Evolutionary conservation across 176 grass and related monocot species (phyloP).

Genomic region (Coix lacrymajobi): DNA sequence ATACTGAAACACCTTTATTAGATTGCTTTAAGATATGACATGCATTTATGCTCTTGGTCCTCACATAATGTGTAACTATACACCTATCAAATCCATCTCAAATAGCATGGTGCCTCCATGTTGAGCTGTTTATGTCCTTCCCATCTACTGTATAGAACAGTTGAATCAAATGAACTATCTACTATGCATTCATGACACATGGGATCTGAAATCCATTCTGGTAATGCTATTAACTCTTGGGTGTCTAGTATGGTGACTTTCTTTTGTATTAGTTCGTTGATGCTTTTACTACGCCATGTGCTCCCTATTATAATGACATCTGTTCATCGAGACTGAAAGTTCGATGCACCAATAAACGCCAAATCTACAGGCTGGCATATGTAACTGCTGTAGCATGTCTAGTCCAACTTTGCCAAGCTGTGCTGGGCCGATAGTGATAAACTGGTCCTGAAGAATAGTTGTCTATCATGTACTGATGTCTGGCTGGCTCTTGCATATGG

Average conservation of each 20-base stretch:
- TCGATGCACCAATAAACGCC: not conserved
- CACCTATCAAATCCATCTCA: not conserved
- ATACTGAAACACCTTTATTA: constrained; percentile 4
- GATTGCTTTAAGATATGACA: constrained; percentile 1
- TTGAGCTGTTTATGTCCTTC: constrained; percentile 1
- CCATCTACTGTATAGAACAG: not conserved
- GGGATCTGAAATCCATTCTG: not conserved
- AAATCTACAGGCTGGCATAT: constrained; percentile 16
- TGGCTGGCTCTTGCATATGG: constrained; percentile 39
- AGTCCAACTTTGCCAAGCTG: constrained; percentile 30
- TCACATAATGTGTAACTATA: not conserved
- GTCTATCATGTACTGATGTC: constrained; percentile 35
- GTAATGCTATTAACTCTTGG: constrained; percentile 6
- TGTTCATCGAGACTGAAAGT: not conserved
- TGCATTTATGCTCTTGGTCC: not conserved
- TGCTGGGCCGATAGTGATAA: constrained; percentile 19
- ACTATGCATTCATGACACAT: not conserved
- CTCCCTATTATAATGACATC: not conserved
- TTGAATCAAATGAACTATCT: not conserved
- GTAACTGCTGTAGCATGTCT: constrained; percentile 11
- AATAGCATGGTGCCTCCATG: not conserved
- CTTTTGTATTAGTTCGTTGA: not conserved
- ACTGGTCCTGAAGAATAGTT: constrained; percentile 30
- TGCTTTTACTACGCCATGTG: not conserved
- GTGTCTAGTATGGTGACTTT: not conserved